Evolutionary conservation across 768 basidiomycete genomes (phyloP).

Genomic region (Russula sp.): DNA sequence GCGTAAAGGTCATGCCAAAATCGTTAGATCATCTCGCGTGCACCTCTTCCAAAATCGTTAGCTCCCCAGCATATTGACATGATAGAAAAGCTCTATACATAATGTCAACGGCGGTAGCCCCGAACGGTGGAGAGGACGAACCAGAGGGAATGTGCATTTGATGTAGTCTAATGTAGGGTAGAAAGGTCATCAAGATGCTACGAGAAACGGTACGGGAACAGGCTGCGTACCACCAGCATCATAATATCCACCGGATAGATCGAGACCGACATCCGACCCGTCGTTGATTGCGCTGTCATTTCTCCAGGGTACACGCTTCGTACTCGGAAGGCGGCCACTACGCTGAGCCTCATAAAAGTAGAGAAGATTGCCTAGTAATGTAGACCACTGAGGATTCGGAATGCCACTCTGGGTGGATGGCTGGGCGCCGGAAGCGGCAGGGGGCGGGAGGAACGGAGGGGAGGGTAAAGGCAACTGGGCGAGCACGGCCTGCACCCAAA

Average conservation of each 20-base stretch:
- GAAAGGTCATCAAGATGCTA: not conserved
- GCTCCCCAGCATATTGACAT: constrained; percentile 92
- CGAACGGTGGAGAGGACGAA: constrained; percentile 31
- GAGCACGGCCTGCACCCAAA: constrained; percentile 29
- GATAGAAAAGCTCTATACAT: constrained; percentile 62
- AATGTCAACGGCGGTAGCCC: constrained; percentile 6
- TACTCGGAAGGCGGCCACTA: constrained; percentile 61
- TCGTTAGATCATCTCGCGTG: not conserved
- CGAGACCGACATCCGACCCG: constrained; percentile 64
- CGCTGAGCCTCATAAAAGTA: constrained; percentile 93
- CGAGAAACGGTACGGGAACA: not conserved
- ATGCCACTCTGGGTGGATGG: constrained; percentile 32
- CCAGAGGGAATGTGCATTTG: constrained; percentile 82
- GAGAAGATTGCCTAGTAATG: constrained; percentile 68
- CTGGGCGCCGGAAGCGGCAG: constrained; percentile 49
- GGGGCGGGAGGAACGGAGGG: constrained; percentile 60
- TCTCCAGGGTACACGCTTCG: constrained; percentile 79
- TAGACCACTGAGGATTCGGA: constrained; percentile 79
- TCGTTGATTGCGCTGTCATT: constrained; percentile 77
- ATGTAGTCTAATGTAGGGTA: constrained; percentile 61
- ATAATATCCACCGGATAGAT: constrained; percentile 85
- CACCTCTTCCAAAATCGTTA: constrained; percentile 74
- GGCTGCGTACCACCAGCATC: constrained; percentile 75
- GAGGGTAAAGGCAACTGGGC: constrained; percentile 61
- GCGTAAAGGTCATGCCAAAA: not conserved